Evolutionary conservation across 2,329 filamentous ascomycete species (phyloP), one percentile per base, ranked within the genome.

Genomic region (Trichoderma sp.): DNA sequence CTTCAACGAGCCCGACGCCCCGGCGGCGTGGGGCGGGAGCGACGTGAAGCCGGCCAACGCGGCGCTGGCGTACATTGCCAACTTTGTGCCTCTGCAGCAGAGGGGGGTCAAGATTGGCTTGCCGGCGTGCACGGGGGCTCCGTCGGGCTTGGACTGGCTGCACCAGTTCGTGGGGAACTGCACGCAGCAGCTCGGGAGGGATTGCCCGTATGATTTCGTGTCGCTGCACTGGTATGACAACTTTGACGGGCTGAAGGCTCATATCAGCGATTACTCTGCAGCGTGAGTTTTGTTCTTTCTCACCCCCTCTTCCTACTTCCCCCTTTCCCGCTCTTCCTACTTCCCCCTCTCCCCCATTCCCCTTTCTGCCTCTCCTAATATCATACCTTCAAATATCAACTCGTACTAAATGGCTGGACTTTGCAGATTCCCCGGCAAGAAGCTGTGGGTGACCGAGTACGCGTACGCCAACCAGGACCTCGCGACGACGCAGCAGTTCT

Each of bases 361-460:
- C 6, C 3, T 28, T 3, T 28, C 7, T 28, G 28, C 28, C 28
- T 28, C 28, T 28, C 28, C 5, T 28, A 4, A 28, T 28, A 28
- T 28, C 28, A 28, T 28, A 28, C 6, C 26, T n/a, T n/a, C n/a
- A n/a, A n/a, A n/a, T n/a, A n/a, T n/a, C n/a, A n/a, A n/a, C n/a
- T n/a, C n/a, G n/a, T n/a, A n/a, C n/a, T n/a, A n/a, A n/a, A n/a
- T n/a, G n/a, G n/a, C n/a, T n/a, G n/a, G n/a, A n/a, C n/a, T n/a
- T n/a, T n/a, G 43, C 55, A 86, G 84, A 28, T 89, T 86, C 73
- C 87, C 86, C 14, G 81, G 84, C 66, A 79, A 80, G 43, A 81
- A 84, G 2, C 85, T 93, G 67, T 94, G 91, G 91, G 80, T 94
- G 10, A 94, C 91, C 26, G 91, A 95, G 76, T 93, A 89, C 74